phyloP scores from a whole-genome alignment of 2,329 filamentous ascomycete species.

The Didymella segeticola region DNA sequence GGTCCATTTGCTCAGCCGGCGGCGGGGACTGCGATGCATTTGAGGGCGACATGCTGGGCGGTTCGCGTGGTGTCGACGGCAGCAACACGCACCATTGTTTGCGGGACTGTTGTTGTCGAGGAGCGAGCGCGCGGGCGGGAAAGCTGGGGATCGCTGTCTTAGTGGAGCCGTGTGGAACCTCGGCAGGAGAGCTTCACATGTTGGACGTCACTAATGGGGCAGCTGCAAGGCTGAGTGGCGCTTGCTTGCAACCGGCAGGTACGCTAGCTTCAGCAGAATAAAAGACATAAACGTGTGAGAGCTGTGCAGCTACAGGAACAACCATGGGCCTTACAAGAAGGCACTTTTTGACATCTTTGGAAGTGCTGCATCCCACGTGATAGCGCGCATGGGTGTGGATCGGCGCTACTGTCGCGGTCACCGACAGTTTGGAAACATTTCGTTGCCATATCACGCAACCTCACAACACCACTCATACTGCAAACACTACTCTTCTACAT shows the following conservation, averaged over 20 bases:
- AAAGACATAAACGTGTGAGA: neutral
- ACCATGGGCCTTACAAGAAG: no score
- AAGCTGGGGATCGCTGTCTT: conserved; percentile 16
- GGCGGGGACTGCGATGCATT: conserved; percentile 36
- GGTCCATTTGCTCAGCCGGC: conserved; percentile 59
- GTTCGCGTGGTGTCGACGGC: conserved; percentile 14
- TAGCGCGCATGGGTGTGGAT: conserved; percentile 8
- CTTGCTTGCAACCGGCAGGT: neutral
- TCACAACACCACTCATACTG: neutral
- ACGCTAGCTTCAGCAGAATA: neutral
- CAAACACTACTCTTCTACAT: neutral
- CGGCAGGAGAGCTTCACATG: conserved; percentile 18
- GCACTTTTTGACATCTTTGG: no score
- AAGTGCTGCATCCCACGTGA: conserved; percentile 6
- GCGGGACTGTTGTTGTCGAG: conserved; percentile 22
- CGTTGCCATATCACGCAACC: neutral
- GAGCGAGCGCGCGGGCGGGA: no score
- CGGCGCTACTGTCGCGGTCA: conserved; percentile 7
- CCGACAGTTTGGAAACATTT: conserved; percentile 1
- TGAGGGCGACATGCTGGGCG: conserved; percentile 44
- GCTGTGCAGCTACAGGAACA: neutral
- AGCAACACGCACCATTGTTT: conserved; percentile 25
- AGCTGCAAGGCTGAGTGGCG: neutral
- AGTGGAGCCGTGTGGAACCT: conserved; percentile 1
- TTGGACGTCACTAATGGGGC: conserved; percentile 10